A percentile compares a stretch with the other conserved stretches of the same genome.
Conservation (phyloP, 805 yeast species). For the Kluyveromyces nonfermentans region DNA sequence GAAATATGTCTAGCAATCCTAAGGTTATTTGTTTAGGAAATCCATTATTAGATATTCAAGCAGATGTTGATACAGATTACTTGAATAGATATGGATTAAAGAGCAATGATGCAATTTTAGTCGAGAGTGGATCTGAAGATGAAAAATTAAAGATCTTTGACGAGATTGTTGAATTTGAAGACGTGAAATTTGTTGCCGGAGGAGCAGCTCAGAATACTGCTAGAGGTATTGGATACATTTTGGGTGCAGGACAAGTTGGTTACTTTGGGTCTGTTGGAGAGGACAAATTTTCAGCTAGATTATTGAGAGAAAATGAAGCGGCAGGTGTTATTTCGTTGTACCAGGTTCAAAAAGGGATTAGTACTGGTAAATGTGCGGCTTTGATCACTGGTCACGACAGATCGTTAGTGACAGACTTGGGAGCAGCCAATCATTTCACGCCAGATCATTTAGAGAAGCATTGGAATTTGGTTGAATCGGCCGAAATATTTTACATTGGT, state of each 20-base stretch:
- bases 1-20: slow-evolving; percentile 8
- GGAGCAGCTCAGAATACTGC: slow-evolving; percentile 99
- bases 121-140: slow-evolving; percentile 46
- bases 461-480: slow-evolving; percentile 79
- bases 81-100: slow-evolving; percentile 75
- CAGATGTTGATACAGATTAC: slow-evolving; percentile 56
- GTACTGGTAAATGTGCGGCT: slow-evolving; percentile 98
- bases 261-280: slow-evolving; percentile 96
- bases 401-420: slow-evolving; percentile 91
- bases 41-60: slow-evolving; percentile 84
- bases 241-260: slow-evolving; percentile 73
- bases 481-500: slow-evolving; percentile 82
- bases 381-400: slow-evolving; percentile 80
- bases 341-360: slow-evolving; percentile 63
- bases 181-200: slow-evolving; percentile 78
- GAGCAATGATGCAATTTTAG: slow-evolving; percentile 87
- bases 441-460: slow-evolving; percentile 78
- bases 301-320: slow-evolving; percentile 69
- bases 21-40: slow-evolving; percentile 77
- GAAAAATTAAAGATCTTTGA: slow-evolving; percentile 79
- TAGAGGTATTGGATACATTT: slow-evolving; percentile 91
- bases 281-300: slow-evolving; percentile 75
- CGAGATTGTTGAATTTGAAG: slow-evolving; percentile 56
- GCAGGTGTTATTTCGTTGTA: slow-evolving; percentile 87
- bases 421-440: slow-evolving; percentile 96